A percentile compares a stretch with the other conserved stretches of the same genome.
phyloP scores from a whole-genome alignment of 2,329 filamentous ascomycete genomes.

The Scleromitrula shiraiana region DNA sequence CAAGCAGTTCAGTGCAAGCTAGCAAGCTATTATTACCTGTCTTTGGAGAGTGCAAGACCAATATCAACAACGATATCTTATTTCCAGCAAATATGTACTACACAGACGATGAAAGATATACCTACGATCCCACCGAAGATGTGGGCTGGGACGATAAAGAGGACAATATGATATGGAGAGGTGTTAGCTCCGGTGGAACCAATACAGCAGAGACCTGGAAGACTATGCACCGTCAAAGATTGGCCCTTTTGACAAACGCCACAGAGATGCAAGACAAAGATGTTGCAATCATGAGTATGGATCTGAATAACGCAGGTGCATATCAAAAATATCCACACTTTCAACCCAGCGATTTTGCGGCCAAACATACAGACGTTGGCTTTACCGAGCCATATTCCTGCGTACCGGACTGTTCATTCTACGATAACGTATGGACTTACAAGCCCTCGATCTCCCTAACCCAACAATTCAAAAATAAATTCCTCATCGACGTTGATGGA shows the following conservation, averaged over 20 bases:
- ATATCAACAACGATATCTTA: slow-evolving; percentile 55
- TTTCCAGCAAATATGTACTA: slow-evolving; percentile 60
- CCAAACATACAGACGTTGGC: slow-evolving; percentile 28
- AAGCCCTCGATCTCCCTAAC: slow-evolving; percentile 48
- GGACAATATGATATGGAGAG: slow-evolving; percentile 53
- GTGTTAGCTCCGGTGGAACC: slow-evolving; percentile 53
- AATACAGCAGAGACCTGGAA: slow-evolving; percentile 43
- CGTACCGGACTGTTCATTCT: slow-evolving; percentile 38
- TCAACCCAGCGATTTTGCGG: slow-evolving; percentile 32
- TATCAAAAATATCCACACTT: slow-evolving; percentile 35
- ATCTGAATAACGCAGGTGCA: slow-evolving; percentile 32
- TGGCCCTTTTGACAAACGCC: slow-evolving; percentile 46
- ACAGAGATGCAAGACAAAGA: slow-evolving; percentile 38
- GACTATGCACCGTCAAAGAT: slow-evolving; percentile 49
- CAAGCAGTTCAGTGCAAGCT: slow-evolving; percentile 42
- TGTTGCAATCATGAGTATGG: slow-evolving; percentile 29
- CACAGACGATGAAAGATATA: slow-evolving; percentile 47
- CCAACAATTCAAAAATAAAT: slow-evolving; percentile 55
- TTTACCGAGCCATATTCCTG: slow-evolving; percentile 36
- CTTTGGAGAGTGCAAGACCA: slow-evolving; percentile 55
- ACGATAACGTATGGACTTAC: slow-evolving; percentile 37
- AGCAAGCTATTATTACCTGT: slow-evolving; percentile 50
- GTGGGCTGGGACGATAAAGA: slow-evolving; percentile 50
- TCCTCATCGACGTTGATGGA: slow-evolving; percentile 69
- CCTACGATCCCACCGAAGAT: slow-evolving; percentile 47